Conservation (phyloP, 768 basidiomycete species). For the Suillus tomentosus region DNA sequence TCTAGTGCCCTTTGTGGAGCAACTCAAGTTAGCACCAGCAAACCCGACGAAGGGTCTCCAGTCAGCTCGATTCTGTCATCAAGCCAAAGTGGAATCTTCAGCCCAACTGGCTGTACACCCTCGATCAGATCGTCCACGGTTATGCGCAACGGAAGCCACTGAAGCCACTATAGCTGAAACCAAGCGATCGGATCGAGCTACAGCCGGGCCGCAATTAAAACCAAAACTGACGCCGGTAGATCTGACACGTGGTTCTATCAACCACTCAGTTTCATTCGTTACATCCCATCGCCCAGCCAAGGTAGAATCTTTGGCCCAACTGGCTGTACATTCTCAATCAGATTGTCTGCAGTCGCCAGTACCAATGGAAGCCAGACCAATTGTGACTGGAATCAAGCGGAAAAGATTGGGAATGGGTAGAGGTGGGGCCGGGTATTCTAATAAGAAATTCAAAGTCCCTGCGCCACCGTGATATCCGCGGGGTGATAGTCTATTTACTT, state of each 20-base stretch:
- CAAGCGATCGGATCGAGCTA: not conserved
- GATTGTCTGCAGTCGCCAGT: not conserved
- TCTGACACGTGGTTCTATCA: not conserved
- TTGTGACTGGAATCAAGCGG: conserved; percentile 45
- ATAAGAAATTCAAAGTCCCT: conserved; percentile 73
- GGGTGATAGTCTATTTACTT: conserved; percentile 5
- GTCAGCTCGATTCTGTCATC: not conserved
- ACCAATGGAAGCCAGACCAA: not conserved
- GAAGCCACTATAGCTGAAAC: not conserved
- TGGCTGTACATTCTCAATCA: conserved; percentile 1
- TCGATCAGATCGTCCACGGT: conserved; percentile 7
- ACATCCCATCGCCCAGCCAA: not conserved
- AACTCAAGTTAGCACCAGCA: not conserved
- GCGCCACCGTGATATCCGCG: not conserved
- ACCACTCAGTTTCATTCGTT: not conserved
- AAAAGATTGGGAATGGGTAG: conserved; percentile 67
- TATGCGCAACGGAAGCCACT: not conserved
- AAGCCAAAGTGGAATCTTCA: not conserved
- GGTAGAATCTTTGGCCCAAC: not conserved
- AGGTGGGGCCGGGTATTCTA: conserved; percentile 49
- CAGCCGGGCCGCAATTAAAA: not conserved
- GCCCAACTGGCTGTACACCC: not conserved
- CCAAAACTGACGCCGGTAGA: not conserved
- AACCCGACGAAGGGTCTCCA: not conserved
- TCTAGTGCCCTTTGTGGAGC: not conserved